Conservation (phyloP, 1,284 basidiomycete species). For the Megacollybia platyphylla region DNA sequence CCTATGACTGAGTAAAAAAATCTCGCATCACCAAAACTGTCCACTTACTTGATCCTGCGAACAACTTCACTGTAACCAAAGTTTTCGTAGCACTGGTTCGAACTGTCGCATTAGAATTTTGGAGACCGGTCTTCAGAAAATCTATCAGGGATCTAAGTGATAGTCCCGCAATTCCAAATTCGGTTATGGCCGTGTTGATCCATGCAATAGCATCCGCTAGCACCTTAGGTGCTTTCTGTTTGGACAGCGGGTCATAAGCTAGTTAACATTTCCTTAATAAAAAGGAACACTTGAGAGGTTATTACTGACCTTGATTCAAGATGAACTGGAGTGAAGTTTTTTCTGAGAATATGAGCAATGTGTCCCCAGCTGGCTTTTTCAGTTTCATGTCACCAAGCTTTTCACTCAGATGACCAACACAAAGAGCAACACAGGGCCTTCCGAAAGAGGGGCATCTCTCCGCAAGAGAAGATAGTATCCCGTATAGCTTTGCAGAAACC, state of each 20-base stretch:
- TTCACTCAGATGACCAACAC: constrained; percentile 80
- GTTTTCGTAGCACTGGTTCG: constrained; percentile 93
- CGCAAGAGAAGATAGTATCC: constrained; percentile 63
- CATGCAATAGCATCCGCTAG: constrained; percentile 86
- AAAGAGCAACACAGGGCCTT: constrained; percentile 75
- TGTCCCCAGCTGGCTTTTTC: constrained; percentile 94
- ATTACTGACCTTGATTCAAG: constrained; percentile 68
- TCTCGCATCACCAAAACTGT: not conserved
- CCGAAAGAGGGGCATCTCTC: constrained; percentile 77
- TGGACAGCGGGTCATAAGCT: constrained; percentile 87
- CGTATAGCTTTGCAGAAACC: constrained; percentile 85
- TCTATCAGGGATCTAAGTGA: constrained; percentile 81
- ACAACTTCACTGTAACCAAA: constrained; percentile 84
- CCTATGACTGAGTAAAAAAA: constrained; percentile 27
- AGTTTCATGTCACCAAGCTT: constrained; percentile 96
- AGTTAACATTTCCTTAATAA: constrained; percentile 2
- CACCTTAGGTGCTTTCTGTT: constrained; percentile 96
- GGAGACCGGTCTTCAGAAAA: constrained; percentile 78
- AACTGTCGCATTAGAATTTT: constrained; percentile 91
- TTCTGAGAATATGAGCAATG: constrained; percentile 75
- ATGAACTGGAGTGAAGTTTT: constrained; percentile 94
- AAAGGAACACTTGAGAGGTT: not conserved
- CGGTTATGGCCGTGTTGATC: constrained; percentile 81
- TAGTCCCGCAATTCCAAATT: constrained; percentile 87
- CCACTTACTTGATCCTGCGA: constrained; percentile 75